Conservation (phyloP, 768 basidiomycete species). For the Auriculariales sp. region DNA sequence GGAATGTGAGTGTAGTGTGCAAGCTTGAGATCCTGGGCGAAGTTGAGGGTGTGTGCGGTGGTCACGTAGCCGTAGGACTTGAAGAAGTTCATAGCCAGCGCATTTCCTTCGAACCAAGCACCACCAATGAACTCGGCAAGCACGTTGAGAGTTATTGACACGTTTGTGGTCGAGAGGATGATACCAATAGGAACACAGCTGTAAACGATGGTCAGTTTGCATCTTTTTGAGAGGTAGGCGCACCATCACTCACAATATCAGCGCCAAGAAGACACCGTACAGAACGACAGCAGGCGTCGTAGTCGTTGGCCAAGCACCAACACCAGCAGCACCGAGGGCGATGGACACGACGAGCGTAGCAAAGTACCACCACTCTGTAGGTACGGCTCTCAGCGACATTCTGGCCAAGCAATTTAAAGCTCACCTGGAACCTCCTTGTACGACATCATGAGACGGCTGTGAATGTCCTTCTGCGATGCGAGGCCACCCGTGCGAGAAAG, state of each 20-base stretch:
- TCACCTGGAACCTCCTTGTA: conserved; percentile 14
- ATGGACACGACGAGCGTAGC: conserved; percentile 11
- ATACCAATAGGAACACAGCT: conserved; percentile 6
- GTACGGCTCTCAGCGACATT: conserved; percentile 3
- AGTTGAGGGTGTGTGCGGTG: conserved; percentile 5
- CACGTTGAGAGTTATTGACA: conserved; percentile 14
- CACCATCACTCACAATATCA: conserved; percentile 15
- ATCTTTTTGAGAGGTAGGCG: conserved; percentile 9
- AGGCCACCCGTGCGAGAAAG: conserved; percentile 22
- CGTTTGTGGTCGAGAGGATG: conserved; percentile 14
- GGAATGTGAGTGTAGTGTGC: conserved; percentile 17
- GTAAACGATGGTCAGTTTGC: conserved; percentile 7
- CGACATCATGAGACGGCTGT: conserved; percentile 11
- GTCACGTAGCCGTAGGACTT: conserved; percentile 14
- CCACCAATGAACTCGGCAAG: conserved; percentile 21
- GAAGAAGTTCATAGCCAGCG: conserved; percentile 14
- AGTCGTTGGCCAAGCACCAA: conserved; percentile 13
- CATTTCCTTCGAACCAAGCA: conserved; percentile 14
- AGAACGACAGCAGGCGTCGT: conserved; percentile 12
- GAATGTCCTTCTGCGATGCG: conserved; percentile 12
- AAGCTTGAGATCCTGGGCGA: conserved; percentile 7
- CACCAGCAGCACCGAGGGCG: conserved; percentile 9
- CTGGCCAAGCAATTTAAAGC: conserved; percentile 20
- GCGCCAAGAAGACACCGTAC: conserved; percentile 5
- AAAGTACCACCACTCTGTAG: conserved; percentile 12